A percentile compares a stretch with the other conserved stretches of the same genome.
Conservation (phyloP, 169 alveolate genomes). For the Babesia sp. region DNA sequence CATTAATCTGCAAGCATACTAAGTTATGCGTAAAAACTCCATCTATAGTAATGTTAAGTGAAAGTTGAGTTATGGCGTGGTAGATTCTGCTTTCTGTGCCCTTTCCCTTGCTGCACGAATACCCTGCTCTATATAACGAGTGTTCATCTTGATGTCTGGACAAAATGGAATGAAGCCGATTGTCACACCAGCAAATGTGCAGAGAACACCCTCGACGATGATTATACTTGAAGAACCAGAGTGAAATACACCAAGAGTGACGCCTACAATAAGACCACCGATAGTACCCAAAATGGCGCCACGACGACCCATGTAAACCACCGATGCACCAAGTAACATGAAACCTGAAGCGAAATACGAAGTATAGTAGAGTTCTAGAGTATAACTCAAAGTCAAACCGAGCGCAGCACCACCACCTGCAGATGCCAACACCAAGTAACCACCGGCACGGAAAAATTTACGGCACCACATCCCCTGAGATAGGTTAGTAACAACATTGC, state of each 20-base stretch:
- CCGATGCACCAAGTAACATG: constrained; percentile 47
- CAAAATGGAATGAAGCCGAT: constrained; percentile 63
- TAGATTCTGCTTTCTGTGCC: neutral
- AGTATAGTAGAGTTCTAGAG: neutral
- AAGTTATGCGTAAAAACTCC: neutral
- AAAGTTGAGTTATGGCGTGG: neutral
- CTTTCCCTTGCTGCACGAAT: neutral
- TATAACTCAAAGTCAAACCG: constrained; percentile 24
- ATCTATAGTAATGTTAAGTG: neutral
- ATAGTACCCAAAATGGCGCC: constrained; percentile 53
- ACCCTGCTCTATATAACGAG: constrained; percentile 49
- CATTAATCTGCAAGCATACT: neutral
- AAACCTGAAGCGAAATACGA: constrained; percentile 17
- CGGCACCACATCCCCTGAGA: constrained; percentile 45
- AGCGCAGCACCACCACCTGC: constrained; percentile 29
- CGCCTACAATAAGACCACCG: constrained; percentile 40
- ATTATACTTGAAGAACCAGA: constrained; percentile 28
- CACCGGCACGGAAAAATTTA: constrained; percentile 59
- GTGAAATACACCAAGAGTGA: constrained; percentile 41
- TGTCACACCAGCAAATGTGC: constrained; percentile 44
- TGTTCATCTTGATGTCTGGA: constrained; percentile 57
- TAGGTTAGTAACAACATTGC: neutral
- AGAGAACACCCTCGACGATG: constrained; percentile 27
- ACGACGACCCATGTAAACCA: constrained; percentile 44
- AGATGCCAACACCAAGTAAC: constrained; percentile 39